Base-by-base conservation (phyloP, 2,329 filamentous ascomycete species). In the Trematosphaeria pertusa region DNA sequence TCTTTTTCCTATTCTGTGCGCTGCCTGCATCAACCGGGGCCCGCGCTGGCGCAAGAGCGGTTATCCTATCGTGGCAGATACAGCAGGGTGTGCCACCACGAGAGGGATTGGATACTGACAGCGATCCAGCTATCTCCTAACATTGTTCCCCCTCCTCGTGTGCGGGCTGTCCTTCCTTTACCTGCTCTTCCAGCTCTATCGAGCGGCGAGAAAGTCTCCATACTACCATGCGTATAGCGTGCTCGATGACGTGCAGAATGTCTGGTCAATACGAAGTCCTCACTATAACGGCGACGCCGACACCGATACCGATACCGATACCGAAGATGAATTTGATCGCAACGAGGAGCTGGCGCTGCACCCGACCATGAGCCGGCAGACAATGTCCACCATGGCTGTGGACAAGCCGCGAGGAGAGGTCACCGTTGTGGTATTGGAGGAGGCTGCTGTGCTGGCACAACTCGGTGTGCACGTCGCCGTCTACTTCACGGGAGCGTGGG, bases 111-210 rank as follows among this genome's bases (percentile, higher is more conserved):
- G n/a, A n/a, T n/a, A n/a, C n/a, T n/a, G n/a, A n/a, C n/a, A n/a
- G n/a, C n/a, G n/a, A n/a, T n/a, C n/a, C 69, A 93, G 89, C 71
- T 92, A 89, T 71, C 82, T 96, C 43, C 87, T 89, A 72, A 84
- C 89, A 50, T 78, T 96, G 36, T 80, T 97, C 43, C 94, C 94
- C 43, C 77, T 94, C 50, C 75, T 86, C 51, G 79, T 87, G 47
- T 83, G 91, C 71, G 81, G 75, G 53, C 60, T 88, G 19, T 97
- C 94, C 5, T 70, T 92, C 56, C 68, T 88, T 41, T 79, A 85
- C 58, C 81, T 96, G 46, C 59, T 81, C 15, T 67, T 81, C 59
- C 84, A 87, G 64, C 75, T 81, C 59, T 70, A 84, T 54, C 76
- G 78, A 49, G 81, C 80, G 46, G 76, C 78, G 52, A 70, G 80